Percentiles rank a stretch among this genome's conserved stretches.
These are phyloP conservation scores for Lunasporangiospora selenospora DNA, from an alignment of 192 early-diverging fungal species.

Conservation along the genomic window DNA sequence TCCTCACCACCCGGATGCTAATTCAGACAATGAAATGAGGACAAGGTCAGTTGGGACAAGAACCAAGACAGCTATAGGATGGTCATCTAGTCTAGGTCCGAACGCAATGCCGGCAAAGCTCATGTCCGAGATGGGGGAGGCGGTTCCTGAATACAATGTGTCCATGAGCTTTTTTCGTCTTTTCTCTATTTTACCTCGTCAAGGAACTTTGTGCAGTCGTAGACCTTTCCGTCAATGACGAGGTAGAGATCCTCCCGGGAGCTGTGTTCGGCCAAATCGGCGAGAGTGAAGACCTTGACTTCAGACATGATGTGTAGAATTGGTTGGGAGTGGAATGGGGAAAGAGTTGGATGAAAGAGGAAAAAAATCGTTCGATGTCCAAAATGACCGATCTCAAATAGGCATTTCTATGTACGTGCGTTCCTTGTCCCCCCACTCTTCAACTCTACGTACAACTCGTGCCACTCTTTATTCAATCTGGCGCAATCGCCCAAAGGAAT, in stretches of 20 bases:
- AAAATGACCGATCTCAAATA: no score
- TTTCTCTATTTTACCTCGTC: slow-evolving; percentile 60
- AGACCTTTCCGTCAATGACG: slow-evolving; percentile 79
- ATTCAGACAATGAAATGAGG: background rate
- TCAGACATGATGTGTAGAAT: slow-evolving; percentile 55
- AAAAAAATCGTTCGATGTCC: no score
- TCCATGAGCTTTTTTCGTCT: no score
- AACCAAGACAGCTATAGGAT: background rate
- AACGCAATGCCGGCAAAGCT: no score
- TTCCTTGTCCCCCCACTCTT: no score
- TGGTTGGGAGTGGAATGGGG: background rate
- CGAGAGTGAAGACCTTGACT: slow-evolving; percentile 62
- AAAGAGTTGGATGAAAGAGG: background rate
- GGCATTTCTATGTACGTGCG: no score
- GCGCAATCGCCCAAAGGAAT: no score
- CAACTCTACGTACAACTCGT: no score
- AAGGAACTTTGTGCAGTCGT: slow-evolving; percentile 80
- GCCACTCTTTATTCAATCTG: no score
- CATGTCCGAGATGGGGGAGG: no score
- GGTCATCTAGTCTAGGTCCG: no score
- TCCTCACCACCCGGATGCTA: slow-evolving; percentile 99
- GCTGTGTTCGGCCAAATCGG: slow-evolving; percentile 77
- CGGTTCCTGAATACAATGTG: no score
- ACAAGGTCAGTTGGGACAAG: background rate
- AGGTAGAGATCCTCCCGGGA: slow-evolving; percentile 82